These are phyloP conservation scores for Nyssa sinensis DNA, from an alignment of 148 eudicot genomes.

Conservation along the genomic window DNA sequence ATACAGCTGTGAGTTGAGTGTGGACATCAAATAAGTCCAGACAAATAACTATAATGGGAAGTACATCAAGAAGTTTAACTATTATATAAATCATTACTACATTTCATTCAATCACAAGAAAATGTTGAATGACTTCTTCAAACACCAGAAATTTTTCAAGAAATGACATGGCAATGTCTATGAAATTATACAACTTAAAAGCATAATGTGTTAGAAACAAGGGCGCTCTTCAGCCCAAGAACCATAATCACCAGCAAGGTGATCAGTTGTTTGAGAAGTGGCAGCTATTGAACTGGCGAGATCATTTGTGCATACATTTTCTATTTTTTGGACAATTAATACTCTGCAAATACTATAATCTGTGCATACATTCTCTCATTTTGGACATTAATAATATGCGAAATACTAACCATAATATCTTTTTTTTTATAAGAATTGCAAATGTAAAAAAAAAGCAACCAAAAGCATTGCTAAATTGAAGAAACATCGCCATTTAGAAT, in stretches of 20 bases:
- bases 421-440: not conserved
- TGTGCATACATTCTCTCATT: too few species aligned
- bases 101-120: not conserved
- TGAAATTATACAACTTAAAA: too few species aligned
- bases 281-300: not conserved
- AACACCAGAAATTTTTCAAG: not conserved
- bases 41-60: not conserved
- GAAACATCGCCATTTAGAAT: not conserved
- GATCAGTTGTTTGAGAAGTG: not conserved
- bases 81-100: not conserved
- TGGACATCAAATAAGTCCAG: constrained; percentile 2
- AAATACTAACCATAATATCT: too few species aligned
- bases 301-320: not conserved
- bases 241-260: not conserved
- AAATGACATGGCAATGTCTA: not conserved
- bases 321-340: not conserved
- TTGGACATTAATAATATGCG: too few species aligned
- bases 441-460: not conserved
- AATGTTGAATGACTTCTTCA: not conserved
- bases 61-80: not conserved
- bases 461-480: not conserved
- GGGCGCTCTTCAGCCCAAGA: not conserved
- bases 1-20: constrained; percentile 47
- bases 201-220: too few species aligned
- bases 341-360: not conserved